Conservation (phyloP, 768 basidiomycete genomes). For the Trametes coccinea region DNA sequence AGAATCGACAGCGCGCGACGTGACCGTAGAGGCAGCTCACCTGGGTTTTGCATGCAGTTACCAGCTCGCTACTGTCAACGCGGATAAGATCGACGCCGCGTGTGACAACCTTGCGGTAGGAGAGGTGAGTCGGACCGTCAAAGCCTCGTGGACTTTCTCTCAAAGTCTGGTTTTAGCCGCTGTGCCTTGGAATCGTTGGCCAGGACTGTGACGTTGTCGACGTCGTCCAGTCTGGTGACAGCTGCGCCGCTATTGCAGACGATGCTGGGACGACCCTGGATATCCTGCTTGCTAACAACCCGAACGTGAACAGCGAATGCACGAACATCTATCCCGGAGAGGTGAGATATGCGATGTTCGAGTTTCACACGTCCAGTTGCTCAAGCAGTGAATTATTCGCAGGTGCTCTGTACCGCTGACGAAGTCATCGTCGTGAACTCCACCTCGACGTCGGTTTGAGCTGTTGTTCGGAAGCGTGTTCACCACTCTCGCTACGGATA, state of each 20-base stretch:
- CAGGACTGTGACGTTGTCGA: constrained; percentile 59
- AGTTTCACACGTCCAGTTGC: background rate
- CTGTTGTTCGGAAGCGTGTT: background rate
- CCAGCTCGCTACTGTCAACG: constrained; percentile 59
- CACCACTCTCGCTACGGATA: no score
- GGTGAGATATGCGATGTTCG: constrained; percentile 37
- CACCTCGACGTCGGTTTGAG: background rate
- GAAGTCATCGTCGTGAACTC: constrained; percentile 1
- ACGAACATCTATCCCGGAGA: constrained; percentile 59
- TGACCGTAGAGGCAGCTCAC: background rate
- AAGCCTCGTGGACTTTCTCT: no score
- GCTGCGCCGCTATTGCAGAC: constrained; percentile 46
- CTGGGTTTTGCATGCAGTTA: constrained; percentile 38
- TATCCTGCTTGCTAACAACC: constrained; percentile 62
- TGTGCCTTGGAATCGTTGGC: constrained; percentile 59
- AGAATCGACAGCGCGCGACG: constrained; percentile 12
- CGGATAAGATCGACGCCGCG: constrained; percentile 45
- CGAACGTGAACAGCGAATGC: constrained; percentile 54
- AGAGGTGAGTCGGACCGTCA: constrained; percentile 37
- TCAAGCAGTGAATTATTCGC: background rate
- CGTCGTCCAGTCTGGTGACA: constrained; percentile 49
- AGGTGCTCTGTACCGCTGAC: constrained; percentile 25
- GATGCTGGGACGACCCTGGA: constrained; percentile 44
- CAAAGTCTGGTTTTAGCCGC: constrained; percentile 26
- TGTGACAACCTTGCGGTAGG: constrained; percentile 60